Evolutionary conservation across 169 alveolate genomes (phyloP).

Genomic region (Eimeria maxima): DNA sequence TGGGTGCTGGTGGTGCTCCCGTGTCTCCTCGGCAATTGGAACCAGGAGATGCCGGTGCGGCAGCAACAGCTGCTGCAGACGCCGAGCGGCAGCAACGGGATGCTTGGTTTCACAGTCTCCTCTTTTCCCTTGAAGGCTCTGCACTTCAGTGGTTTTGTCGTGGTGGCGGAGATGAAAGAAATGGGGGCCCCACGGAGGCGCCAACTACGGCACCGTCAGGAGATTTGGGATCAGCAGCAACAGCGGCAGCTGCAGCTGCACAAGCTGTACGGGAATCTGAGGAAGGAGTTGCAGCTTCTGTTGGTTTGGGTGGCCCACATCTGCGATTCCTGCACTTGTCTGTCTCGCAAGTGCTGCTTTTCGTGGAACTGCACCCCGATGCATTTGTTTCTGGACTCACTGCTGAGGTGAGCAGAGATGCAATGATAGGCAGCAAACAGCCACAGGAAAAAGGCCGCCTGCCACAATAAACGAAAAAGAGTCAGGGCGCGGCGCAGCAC

Average conservation of each 20-base stretch:
- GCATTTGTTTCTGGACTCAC: conserved; percentile 54
- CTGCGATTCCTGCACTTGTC: conserved; percentile 71
- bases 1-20: not conserved
- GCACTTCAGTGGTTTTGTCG: conserved; percentile 18
- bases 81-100: conserved; percentile 43
- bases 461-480: not conserved
- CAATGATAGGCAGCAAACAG: not conserved
- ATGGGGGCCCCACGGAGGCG: not conserved
- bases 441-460: not conserved
- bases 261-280: conserved; percentile 52
- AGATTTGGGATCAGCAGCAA: not conserved
- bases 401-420: conserved; percentile 49
- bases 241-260: conserved; percentile 18
- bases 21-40: not conserved
- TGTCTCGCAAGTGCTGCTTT: conserved; percentile 63
- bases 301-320: not conserved
- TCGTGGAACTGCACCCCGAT: conserved; percentile 76
- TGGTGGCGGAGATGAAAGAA: not conserved
- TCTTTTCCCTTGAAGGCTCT: conserved; percentile 22
- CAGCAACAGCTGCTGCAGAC: conserved; percentile 4
- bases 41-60: not conserved
- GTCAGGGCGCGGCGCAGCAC: not conserved
- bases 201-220: not conserved
- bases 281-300: conserved; percentile 64
- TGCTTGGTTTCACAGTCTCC: not conserved